Percentiles rank a stretch among this genome's conserved stretches.
phyloP scores from a whole-genome alignment of 2,329 filamentous ascomycete genomes.

The Trichophyton verrucosum region DNA sequence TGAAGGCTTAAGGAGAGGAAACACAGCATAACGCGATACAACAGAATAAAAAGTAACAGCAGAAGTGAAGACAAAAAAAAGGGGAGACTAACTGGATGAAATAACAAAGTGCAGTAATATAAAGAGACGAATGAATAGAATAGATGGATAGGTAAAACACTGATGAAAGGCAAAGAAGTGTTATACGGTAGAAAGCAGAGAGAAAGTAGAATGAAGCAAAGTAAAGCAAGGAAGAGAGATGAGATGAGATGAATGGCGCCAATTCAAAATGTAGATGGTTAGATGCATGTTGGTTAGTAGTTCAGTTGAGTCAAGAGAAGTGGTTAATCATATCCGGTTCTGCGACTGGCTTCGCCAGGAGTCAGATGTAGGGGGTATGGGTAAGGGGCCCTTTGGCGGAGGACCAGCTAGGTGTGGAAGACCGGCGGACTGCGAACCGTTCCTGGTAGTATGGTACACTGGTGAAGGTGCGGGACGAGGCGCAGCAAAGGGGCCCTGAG shows the following conservation, averaged over 20 bases:
- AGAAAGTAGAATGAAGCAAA: too few relatives aligned
- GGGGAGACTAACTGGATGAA: background rate
- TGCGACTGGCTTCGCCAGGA: conserved; percentile 3
- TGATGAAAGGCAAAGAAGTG: background rate
- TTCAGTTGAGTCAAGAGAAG: background rate
- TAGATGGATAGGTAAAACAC: background rate
- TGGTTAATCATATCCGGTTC: background rate
- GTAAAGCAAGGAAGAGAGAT: background rate
- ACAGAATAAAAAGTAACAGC: background rate
- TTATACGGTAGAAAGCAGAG: too few relatives aligned
- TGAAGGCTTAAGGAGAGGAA: background rate
- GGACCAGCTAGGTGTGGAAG: conserved; percentile 54
- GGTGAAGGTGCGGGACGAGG: conserved; percentile 12
- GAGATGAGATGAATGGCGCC: background rate
- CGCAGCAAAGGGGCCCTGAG: conserved; percentile 8
- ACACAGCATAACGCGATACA: background rate
- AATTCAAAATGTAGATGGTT: background rate
- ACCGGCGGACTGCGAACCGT: conserved; percentile 39
- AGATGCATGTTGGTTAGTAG: background rate
- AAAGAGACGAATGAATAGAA: background rate
- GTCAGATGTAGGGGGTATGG: conserved; percentile 39
- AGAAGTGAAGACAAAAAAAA: background rate
- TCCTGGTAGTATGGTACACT: conserved; percentile 1
- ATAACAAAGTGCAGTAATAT: background rate
- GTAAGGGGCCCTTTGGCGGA: conserved; percentile 44